Evolutionary conservation across 306 rosid species (phyloP).

Genomic region (Ochetophila trinervis): DNA sequence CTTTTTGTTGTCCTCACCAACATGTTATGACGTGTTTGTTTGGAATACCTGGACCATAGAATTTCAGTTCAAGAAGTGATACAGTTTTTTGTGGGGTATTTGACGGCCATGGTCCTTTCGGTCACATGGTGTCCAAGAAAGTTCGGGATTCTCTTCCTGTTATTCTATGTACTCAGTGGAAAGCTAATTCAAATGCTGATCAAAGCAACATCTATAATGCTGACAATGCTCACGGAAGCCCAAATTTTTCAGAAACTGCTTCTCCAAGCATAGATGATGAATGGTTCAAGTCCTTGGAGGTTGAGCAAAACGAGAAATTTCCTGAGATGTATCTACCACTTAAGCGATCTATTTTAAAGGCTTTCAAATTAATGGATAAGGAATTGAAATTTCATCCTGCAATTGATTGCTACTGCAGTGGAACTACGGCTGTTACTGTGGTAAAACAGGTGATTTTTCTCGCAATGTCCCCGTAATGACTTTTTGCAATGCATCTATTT

Average conservation of each 20-base stretch:
- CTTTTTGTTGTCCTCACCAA: slow-evolving; percentile 2
- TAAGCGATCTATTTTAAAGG: slow-evolving; percentile 36
- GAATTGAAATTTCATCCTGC: slow-evolving; percentile 42
- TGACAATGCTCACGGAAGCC: slow-evolving; percentile 15
- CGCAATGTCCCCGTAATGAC: slow-evolving; percentile 1
- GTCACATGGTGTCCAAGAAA: slow-evolving; percentile 52
- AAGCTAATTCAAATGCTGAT: slow-evolving; percentile 28
- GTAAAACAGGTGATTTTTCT: slow-evolving; percentile 41
- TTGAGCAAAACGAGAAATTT: slow-evolving; percentile 25
- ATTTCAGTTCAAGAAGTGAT: slow-evolving; percentile 38
- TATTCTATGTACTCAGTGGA: slow-evolving; percentile 42
- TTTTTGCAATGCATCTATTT: background rate
- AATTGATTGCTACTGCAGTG: slow-evolving; percentile 59
- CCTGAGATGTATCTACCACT: slow-evolving; percentile 43
- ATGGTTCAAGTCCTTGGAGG: slow-evolving; percentile 30
- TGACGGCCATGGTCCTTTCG: slow-evolving; percentile 60
- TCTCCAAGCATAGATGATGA: slow-evolving; percentile 38
- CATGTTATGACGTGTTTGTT: slow-evolving; percentile 9
- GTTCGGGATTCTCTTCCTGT: slow-evolving; percentile 50
- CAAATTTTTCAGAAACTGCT: slow-evolving; percentile 26
- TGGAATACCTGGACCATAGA: slow-evolving; percentile 23
- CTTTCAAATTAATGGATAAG: slow-evolving; percentile 53
- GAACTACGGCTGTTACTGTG: slow-evolving; percentile 45
- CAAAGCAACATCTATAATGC: slow-evolving; percentile 14
- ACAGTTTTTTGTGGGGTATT: slow-evolving; percentile 53